phyloP scores from a whole-genome alignment of 306 rosid species.

The Trifolium pratense region DNA sequence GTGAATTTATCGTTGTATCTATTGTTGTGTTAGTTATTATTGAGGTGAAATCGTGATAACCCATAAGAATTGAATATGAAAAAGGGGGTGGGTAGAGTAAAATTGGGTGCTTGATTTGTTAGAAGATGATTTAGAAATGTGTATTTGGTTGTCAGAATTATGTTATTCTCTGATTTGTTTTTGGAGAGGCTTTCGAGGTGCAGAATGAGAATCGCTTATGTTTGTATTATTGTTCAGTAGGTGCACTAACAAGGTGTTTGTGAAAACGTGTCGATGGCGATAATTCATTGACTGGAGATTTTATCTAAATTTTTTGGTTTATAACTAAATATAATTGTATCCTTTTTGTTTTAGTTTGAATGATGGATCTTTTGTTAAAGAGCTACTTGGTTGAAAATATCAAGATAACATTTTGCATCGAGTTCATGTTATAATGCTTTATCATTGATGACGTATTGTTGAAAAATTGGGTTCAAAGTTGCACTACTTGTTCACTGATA shows the following conservation, averaged over 20 bases:
- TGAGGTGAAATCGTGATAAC: not conserved
- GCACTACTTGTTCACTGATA: not conserved
- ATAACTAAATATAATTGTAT: not conserved
- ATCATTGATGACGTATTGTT: not conserved
- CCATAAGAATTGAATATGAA: not conserved
- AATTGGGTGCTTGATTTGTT: not conserved
- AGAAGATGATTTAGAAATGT: not conserved
- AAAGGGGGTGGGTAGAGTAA: not conserved
- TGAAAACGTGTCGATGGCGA: not conserved
- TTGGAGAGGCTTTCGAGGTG: not conserved
- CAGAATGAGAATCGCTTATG: not conserved
- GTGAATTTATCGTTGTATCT: not conserved
- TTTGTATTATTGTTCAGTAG: not conserved
- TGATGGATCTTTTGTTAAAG: not conserved
- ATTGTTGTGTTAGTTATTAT: not conserved
- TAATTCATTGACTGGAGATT: not conserved
- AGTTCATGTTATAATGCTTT: not conserved
- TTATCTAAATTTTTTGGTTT: not conserved
- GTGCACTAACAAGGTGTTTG: not conserved
- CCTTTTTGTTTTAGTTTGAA: slow-evolving; percentile 5
- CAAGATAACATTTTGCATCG: not conserved
- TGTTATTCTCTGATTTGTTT: not conserved
- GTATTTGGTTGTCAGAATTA: not conserved
- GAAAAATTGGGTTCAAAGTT: not conserved
- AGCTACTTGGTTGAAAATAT: not conserved